Evolutionary conservation across 257 asterid species (phyloP).

Genomic region (Nicotiana paniculata): DNA sequence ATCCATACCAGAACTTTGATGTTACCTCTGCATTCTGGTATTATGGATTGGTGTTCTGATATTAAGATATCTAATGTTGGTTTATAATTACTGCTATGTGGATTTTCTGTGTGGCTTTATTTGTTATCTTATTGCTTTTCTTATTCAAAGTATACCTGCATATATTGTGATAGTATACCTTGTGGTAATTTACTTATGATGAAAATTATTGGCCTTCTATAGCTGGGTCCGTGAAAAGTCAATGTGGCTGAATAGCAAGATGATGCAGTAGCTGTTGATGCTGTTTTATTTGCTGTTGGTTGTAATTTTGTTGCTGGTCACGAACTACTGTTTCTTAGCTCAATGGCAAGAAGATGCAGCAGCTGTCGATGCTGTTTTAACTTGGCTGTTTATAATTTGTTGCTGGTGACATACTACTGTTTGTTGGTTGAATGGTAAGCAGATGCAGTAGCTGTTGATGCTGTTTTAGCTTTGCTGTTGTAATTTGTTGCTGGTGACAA

Average conservation of each 20-base stretch:
- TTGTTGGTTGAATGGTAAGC: slow-evolving; percentile 40
- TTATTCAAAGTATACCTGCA: slow-evolving; percentile 5
- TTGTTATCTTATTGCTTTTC: background rate
- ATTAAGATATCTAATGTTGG: background rate
- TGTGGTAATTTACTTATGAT: slow-evolving; percentile 33
- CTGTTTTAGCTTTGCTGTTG: slow-evolving; percentile 24
- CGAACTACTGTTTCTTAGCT: slow-evolving; percentile 31
- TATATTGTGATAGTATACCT: slow-evolving; percentile 11
- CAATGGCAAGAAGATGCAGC: slow-evolving; percentile 36
- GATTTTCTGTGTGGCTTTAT: background rate
- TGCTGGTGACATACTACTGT: slow-evolving; percentile 24
- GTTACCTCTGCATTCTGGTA: slow-evolving; percentile 22
- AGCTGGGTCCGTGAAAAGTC: slow-evolving; percentile 56
- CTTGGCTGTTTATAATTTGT: slow-evolving; percentile 40
- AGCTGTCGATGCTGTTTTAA: slow-evolving; percentile 42
- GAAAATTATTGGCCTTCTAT: slow-evolving; percentile 58
- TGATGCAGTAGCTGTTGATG: slow-evolving; percentile 36
- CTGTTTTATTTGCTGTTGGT: slow-evolving; percentile 33
- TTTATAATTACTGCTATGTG: slow-evolving; percentile 2
- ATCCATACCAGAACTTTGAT: slow-evolving; percentile 19
- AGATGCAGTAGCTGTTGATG: slow-evolving; percentile 28
- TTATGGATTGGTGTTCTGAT: slow-evolving; percentile 15
- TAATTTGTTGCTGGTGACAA: slow-evolving; percentile 28
- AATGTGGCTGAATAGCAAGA: slow-evolving; percentile 42
- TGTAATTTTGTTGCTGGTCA: slow-evolving; percentile 23